Evolutionary conservation across 345 rosid genomes (phyloP).

Genomic region (Pelargonium nanum): DNA sequence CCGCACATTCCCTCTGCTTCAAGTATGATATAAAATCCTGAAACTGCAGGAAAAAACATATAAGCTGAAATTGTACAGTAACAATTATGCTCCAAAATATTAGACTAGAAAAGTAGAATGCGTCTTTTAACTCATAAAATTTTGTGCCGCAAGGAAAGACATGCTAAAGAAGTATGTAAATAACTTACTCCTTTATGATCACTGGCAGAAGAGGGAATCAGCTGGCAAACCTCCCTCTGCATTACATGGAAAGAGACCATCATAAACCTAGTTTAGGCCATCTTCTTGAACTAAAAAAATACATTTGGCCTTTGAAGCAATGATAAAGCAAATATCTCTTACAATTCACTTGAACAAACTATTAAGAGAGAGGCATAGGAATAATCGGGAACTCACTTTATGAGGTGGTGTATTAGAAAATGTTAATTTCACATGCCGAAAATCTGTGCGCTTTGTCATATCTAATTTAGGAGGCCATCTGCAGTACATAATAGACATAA

Average conservation of each 20-base stretch:
- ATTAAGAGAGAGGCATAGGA: constrained; percentile 3
- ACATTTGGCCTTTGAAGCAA: not conserved
- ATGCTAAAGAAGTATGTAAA: not conserved
- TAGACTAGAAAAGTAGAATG: not conserved
- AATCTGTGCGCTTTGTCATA: constrained; percentile 89
- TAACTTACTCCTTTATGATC: constrained; percentile 82
- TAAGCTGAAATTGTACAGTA: not conserved
- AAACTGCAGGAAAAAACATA: constrained; percentile 37
- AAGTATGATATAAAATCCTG: constrained; percentile 84
- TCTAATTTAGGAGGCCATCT: constrained; percentile 93
- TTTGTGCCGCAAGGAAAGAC: not conserved
- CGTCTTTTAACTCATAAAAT: not conserved
- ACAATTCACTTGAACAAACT: not conserved
- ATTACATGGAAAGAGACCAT: constrained; percentile 11
- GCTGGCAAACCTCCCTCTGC: constrained; percentile 91
- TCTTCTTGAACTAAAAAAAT: not conserved
- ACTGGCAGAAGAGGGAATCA: constrained; percentile 52
- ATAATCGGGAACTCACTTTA: constrained; percentile 41
- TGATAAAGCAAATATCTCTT: not conserved
- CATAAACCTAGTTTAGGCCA: not conserved
- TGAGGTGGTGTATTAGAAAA: constrained; percentile 66
- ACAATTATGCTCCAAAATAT: constrained; percentile 3
- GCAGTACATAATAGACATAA: constrained; percentile 26
- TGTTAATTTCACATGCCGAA: constrained; percentile 66
- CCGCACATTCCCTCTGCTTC: constrained; percentile 94